Evolutionary conservation across 805 yeast species (phyloP).

Genomic region (Candida stauntonica): DNA sequence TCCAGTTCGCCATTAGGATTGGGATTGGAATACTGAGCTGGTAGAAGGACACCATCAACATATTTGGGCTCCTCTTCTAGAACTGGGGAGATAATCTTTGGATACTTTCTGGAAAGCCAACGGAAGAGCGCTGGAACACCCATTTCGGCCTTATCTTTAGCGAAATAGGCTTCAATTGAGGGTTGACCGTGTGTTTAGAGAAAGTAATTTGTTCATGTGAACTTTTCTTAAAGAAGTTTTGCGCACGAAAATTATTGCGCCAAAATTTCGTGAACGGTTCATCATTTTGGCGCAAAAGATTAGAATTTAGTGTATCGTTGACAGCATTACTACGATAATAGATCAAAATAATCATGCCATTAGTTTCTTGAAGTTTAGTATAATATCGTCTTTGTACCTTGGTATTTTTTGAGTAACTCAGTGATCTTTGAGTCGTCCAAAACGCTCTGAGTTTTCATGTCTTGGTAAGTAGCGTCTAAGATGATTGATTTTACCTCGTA

Average conservation of each 20-base stretch:
- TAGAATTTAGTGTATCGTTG: too few relatives aligned
- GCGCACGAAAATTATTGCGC: background rate
- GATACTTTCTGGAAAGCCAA: constrained; percentile 91
- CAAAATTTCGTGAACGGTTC: background rate
- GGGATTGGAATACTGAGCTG: constrained; percentile 63
- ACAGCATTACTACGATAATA: too few relatives aligned
- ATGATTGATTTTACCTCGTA: constrained; percentile 24
- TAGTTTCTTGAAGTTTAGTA: constrained; percentile 14
- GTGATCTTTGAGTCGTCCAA: constrained; percentile 25
- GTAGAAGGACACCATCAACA: constrained; percentile 59
- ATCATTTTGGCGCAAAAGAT: too few relatives aligned
- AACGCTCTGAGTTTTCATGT: constrained; percentile 24
- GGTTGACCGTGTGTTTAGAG: too few relatives aligned
- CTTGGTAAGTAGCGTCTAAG: constrained; percentile 27
- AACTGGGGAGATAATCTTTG: constrained; percentile 90
- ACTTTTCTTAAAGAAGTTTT: too few relatives aligned
- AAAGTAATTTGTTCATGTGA: too few relatives aligned
- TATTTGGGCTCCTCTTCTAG: constrained; percentile 62
- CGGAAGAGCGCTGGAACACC: constrained; percentile 98
- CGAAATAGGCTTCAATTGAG: too few relatives aligned
- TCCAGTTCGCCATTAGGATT: constrained; percentile 97
- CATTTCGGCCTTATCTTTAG: constrained; percentile 39
- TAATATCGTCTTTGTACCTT: constrained; percentile 25
- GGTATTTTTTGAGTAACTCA: constrained; percentile 20
- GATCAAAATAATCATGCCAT: too few relatives aligned